phyloP scores from a whole-genome alignment of 257 asterid species.

The Scutellaria minor region DNA sequence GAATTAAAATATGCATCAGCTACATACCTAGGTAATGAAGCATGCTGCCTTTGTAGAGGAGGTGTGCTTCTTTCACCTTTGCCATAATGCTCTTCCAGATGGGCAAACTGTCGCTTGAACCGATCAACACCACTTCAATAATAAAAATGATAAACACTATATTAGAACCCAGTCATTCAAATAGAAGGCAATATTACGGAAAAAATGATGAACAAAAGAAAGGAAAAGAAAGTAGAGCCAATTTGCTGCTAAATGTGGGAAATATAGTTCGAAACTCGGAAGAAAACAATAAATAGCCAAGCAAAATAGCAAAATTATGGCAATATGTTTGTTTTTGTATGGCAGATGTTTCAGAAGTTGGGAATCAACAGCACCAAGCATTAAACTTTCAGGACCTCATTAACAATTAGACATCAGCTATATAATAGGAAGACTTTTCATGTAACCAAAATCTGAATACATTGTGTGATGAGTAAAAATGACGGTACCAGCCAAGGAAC shows the following conservation, averaged over 20 bases:
- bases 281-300: not conserved
- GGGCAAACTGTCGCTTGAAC: slow-evolving; percentile 94
- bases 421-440: not conserved
- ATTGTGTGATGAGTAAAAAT: not conserved
- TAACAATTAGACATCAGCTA: not conserved
- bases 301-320: not conserved
- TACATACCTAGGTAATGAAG: slow-evolving; percentile 85
- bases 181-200: no score
- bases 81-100: slow-evolving; percentile 85
- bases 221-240: not conserved
- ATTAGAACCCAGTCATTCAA: slow-evolving; percentile 14
- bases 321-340: not conserved
- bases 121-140: slow-evolving; percentile 90
- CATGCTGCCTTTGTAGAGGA: slow-evolving; percentile 80
- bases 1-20: slow-evolving; percentile 2
- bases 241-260: not conserved
- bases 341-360: no score
- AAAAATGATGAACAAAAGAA: no score
- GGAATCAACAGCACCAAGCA: not conserved
- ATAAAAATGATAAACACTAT: slow-evolving; percentile 21
- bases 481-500: not conserved
- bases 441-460: not conserved
- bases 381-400: not conserved
- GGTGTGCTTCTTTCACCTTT: slow-evolving; percentile 85
- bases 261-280: not conserved